A percentile compares a stretch with the other conserved stretches of the same genome.
These are phyloP conservation scores for Neotropicomus parvogracilis DNA, from an alignment of 1,284 basidiomycete species.

Conservation along the genomic window DNA sequence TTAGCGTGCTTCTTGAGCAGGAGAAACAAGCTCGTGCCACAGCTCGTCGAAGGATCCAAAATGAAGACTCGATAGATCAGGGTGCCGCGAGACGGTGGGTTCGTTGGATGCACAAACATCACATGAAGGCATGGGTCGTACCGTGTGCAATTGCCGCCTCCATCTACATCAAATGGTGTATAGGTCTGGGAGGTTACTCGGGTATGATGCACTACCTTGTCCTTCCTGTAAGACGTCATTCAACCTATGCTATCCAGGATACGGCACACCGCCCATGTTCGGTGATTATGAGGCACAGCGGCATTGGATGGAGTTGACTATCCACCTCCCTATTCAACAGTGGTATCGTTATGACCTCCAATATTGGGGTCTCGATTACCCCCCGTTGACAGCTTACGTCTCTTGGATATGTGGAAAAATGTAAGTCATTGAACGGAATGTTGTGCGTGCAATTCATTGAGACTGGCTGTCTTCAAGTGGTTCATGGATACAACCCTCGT, in stretches of 20 bases:
- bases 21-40: conserved; percentile 29
- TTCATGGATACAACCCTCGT: conserved; percentile 61
- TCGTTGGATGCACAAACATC: conserved; percentile 71
- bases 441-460: not conserved
- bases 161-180: conserved; percentile 60
- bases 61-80: conserved; percentile 31
- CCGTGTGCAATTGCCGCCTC: conserved; percentile 51
- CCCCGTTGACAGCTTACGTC: conserved; percentile 85
- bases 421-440: conserved; percentile 38
- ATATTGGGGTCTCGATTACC: conserved; percentile 94
- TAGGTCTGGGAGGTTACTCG: conserved; percentile 78
- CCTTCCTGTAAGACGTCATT: not conserved
- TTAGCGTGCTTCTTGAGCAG: conserved; percentile 36
- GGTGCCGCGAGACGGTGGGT: conserved; percentile 61
- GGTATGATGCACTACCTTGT: conserved; percentile 47
- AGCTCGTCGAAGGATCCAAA: conserved; percentile 10
- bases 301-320: conserved; percentile 91
- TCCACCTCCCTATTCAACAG: conserved; percentile 65
- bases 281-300: conserved; percentile 93
- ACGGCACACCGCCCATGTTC: conserved; percentile 72
- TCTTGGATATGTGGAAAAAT: conserved; percentile 76
- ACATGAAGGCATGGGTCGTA: conserved; percentile 56
- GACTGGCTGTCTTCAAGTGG: conserved; percentile 44
- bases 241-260: conserved; percentile 42
- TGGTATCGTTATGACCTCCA: conserved; percentile 88